Percentiles rank a stretch among this genome's conserved stretches.
Conservation (phyloP, 2,329 filamentous ascomycete genomes). For the Monosporascus sp. region DNA sequence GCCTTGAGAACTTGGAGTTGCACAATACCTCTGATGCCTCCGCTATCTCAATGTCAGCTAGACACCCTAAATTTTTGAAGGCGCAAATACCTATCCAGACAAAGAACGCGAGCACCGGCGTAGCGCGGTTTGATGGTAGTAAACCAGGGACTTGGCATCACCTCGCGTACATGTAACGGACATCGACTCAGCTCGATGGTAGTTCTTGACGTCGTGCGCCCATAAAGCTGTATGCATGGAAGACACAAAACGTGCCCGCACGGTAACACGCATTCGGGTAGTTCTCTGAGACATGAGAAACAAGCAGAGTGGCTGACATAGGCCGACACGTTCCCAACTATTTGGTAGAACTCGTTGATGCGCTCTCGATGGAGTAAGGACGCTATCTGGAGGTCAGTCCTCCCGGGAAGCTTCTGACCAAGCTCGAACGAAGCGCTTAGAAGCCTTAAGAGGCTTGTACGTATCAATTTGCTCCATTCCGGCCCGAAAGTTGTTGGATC, state of each 20-base stretch:
- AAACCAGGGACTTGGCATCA: constrained; percentile 25
- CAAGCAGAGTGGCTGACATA: constrained; percentile 27
- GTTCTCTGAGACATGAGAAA: constrained; percentile 26
- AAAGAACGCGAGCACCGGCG: constrained; percentile 23
- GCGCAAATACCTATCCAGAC: constrained; percentile 23
- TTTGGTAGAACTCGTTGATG: constrained; percentile 25
- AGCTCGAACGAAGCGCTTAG: constrained; percentile 23
- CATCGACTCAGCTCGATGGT: constrained; percentile 27
- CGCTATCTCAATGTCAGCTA: constrained; percentile 11
- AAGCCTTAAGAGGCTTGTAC: constrained; percentile 21
- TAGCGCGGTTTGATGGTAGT: constrained; percentile 23
- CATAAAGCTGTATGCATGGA: constrained; percentile 25
- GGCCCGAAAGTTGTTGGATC: constrained; percentile 17
- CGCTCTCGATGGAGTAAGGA: constrained; percentile 25
- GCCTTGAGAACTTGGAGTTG: constrained; percentile 24
- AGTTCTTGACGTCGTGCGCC: constrained; percentile 23
- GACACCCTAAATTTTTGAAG: neutral
- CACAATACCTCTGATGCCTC: constrained; percentile 24
- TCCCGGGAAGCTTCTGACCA: constrained; percentile 22
- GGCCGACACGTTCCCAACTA: constrained; percentile 20
- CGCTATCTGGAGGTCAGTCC: constrained; percentile 24
- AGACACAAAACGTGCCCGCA: constrained; percentile 28
- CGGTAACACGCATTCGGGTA: constrained; percentile 26
- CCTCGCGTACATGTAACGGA: constrained; percentile 24
- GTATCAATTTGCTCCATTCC: constrained; percentile 24